Conservation (phyloP, 768 basidiomycete species). For the Auriculariales sp. region DNA sequence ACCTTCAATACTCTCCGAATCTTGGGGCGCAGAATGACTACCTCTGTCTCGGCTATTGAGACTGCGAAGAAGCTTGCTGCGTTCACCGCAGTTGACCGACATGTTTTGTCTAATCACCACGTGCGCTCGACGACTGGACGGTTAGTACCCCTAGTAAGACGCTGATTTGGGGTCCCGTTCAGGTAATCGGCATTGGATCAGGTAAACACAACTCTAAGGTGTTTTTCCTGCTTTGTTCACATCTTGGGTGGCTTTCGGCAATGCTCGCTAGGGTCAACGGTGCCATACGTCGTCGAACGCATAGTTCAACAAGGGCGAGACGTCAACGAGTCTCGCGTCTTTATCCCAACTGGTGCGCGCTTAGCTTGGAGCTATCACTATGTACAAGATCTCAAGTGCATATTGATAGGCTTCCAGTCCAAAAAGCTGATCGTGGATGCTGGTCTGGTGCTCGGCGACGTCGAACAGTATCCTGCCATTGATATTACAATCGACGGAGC, state of each 20-base stretch:
- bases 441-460: slow-evolving; percentile 67
- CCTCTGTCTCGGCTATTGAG: too few relatives aligned
- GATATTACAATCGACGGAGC: slow-evolving; percentile 97
- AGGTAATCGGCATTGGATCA: slow-evolving; percentile 84
- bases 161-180: slow-evolving; percentile 4
- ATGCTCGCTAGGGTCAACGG: slow-evolving; percentile 60
- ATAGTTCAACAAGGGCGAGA: slow-evolving; percentile 71
- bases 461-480: slow-evolving; percentile 74
- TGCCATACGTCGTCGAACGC: slow-evolving; percentile 91
- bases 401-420: slow-evolving; percentile 85
- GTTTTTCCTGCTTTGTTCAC: slow-evolving; percentile 1
- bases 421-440: slow-evolving; percentile 84
- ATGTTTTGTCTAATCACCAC: slow-evolving; percentile 71
- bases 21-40: too few relatives aligned
- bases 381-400: not conserved
- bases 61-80: slow-evolving; percentile 86
- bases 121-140: slow-evolving; percentile 25
- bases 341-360: slow-evolving; percentile 75
- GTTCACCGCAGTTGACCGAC: slow-evolving; percentile 83
- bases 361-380: not conserved
- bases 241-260: not conserved
- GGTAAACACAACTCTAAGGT: slow-evolving; percentile 24
- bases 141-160: slow-evolving; percentile 1
- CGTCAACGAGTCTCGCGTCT: slow-evolving; percentile 67
- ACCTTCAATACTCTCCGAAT: too few relatives aligned